Evolutionary conservation across 176 grass and related monocot genomes (phyloP), one percentile per base, ranked within the genome.

Genomic region (Musa troglodytarum): DNA sequence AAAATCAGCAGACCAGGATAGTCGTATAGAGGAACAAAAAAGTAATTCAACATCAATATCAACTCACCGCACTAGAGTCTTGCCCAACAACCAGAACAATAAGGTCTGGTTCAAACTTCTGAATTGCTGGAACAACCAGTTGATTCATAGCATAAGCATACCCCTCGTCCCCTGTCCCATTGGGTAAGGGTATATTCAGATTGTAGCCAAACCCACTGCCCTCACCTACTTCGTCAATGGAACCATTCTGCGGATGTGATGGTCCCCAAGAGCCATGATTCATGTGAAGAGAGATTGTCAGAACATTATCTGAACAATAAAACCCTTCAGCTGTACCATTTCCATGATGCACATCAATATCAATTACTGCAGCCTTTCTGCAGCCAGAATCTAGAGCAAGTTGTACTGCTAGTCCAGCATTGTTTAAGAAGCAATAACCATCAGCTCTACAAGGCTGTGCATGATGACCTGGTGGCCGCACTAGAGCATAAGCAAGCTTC

Each of bases 401-500:
- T 9, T 93, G 76, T 74, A 89, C 86, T 2, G 94, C 88, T 23
- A 93, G 75, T 9, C 88, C 88, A 1, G 94, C 94, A 56, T 97
- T 93, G 80, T 97, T 97, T 17, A 97, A 90, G 23, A 97, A 93
- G 83, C 94, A 97, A 73, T 89, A 97, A 9, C 94, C 88, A 61
- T 97, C 90, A 0, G 94, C 94, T 23, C 15, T 77, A 80, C 79
- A 65, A 3, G 94, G 90, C 8, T 93, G 94, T 15, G 90, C 84
- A 54, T 97, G 94, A 75, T 97, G 94, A 62, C 94, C 94, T 49
- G 90, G 94, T 1, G 94, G 90, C 0, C 94, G 84, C 64, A 93
- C 90, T 79, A 97, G 26, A 2, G 87, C 80, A 72, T 97, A 97
- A 23, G 88, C 82, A 17, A 93, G 73, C 76, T 88, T 91, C 14